Conservation (phyloP, 2,329 filamentous ascomycete species). For the Exophiala viscosa region DNA sequence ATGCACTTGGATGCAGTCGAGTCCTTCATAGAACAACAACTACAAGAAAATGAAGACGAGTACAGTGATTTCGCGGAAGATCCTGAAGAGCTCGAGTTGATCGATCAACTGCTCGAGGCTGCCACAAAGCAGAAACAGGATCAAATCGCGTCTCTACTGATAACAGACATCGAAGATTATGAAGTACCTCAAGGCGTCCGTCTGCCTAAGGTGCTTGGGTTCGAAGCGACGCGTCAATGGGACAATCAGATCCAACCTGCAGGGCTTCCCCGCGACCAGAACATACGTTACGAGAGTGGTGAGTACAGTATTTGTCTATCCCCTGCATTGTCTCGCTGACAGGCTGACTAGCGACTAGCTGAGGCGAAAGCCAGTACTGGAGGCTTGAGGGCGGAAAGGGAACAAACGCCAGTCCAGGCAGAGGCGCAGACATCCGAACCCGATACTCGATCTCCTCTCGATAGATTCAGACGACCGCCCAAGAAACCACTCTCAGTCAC, state of each 20-base stretch:
- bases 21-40: not conserved
- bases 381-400: not conserved
- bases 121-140: constrained; percentile 31
- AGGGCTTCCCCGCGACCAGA: constrained; percentile 1
- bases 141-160: constrained; percentile 22
- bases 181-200: constrained; percentile 37
- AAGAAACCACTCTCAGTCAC: constrained; percentile 80
- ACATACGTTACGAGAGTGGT: constrained; percentile 25
- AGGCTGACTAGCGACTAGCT: constrained; percentile 29
- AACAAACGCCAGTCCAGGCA: constrained; percentile 14
- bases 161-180: constrained; percentile 45
- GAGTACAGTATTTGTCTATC: constrained; percentile 3
- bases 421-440: constrained; percentile 17
- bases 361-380: constrained; percentile 12
- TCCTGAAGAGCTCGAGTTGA: constrained; percentile 48
- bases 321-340: constrained; percentile 47
- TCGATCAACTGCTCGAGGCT: constrained; percentile 49
- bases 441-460: constrained; percentile 61
- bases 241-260: not conserved
- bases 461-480: constrained; percentile 73
- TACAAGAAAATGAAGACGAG: constrained; percentile 43
- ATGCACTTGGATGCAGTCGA: constrained; percentile 8
- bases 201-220: constrained; percentile 41
- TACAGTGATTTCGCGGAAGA: constrained; percentile 62
- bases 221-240: constrained; percentile 33